Evolutionary conservation across 2,329 filamentous ascomycete genomes (phyloP).

Genomic region (Stachybotrys chlorohalonatus): DNA sequence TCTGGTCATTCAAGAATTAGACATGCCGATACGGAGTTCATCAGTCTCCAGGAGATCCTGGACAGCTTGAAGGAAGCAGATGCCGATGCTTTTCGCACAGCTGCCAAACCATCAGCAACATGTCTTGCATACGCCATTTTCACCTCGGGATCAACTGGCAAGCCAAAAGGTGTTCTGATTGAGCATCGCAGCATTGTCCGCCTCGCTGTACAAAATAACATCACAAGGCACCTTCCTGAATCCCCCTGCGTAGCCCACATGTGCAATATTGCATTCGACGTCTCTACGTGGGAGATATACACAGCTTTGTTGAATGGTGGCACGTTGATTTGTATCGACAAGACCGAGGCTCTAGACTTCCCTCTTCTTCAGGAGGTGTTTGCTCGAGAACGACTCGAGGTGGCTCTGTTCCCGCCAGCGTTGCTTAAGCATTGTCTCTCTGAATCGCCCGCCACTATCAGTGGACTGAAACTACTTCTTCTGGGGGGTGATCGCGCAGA

Average conservation of each 20-base stretch:
- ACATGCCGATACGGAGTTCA: no score
- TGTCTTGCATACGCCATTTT: conserved; percentile 30
- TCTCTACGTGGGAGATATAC: conserved; percentile 4
- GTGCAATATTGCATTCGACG: conserved; percentile 6
- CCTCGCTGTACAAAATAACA: background rate
- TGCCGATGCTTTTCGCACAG: no score
- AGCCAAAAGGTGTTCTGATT: conserved; percentile 35
- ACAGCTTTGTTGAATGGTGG: conserved; percentile 10
- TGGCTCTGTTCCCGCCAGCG: conserved; percentile 3
- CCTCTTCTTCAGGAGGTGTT: conserved; percentile 5
- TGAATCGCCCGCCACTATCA: conserved; percentile 1
- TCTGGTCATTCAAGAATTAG: no score
- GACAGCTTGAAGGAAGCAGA: no score
- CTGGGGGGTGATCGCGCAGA: conserved; percentile 8
- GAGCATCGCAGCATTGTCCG: background rate
- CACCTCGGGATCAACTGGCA: conserved; percentile 40
- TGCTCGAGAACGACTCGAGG: conserved; percentile 2
- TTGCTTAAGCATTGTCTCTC: conserved; percentile 8
- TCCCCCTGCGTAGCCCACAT: background rate
- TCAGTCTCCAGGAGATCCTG: no score
- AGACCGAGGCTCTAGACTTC: conserved; percentile 3
- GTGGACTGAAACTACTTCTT: conserved; percentile 4
- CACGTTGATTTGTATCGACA: conserved; percentile 9
- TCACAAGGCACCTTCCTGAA: no score
- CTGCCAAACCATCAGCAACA: no score